Evolutionary conservation across 805 yeast genomes (phyloP).

Genomic region (Teunomyces tritomae): DNA sequence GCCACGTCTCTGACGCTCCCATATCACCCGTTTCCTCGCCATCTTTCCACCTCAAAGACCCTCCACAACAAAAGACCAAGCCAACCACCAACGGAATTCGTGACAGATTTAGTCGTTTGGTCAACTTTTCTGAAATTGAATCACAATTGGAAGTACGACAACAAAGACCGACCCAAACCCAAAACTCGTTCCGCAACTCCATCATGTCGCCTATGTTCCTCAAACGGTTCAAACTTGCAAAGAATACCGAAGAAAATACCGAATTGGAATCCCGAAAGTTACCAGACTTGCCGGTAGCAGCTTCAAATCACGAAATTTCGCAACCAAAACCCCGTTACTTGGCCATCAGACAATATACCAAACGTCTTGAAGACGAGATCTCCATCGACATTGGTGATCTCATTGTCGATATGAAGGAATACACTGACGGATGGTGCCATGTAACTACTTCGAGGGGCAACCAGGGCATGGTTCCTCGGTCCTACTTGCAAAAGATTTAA

Average conservation of each 20-base stretch:
- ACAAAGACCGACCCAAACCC: background rate
- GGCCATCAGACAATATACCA: constrained; percentile 27
- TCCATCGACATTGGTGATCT: constrained; percentile 29
- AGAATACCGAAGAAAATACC: constrained; percentile 4
- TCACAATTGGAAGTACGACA: background rate
- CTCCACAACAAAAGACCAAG: constrained; percentile 12
- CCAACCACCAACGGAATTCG: constrained; percentile 10
- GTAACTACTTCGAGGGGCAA: constrained; percentile 17
- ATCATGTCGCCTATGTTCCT: constrained; percentile 30
- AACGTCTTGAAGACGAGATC: constrained; percentile 33
- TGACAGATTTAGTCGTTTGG: constrained; percentile 23
- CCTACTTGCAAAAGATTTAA: constrained; percentile 19
- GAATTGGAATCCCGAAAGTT: background rate
- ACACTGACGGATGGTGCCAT: constrained; percentile 41
- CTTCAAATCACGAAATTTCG: background rate
- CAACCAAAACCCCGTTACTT: constrained; percentile 10
- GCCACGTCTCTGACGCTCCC: background rate
- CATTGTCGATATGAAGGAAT: constrained; percentile 21
- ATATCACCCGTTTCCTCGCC: background rate
- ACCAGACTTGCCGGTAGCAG: background rate
- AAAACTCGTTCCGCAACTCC: background rate
- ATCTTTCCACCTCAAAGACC: background rate
- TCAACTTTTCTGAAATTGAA: constrained; percentile 19
- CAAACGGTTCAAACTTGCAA: constrained; percentile 30
- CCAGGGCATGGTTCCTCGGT: constrained; percentile 34